Evolutionary conservation across 2,329 filamentous ascomycete genomes (phyloP), one percentile per base, ranked within the genome.

Genomic region (Xylariaceae sp.): DNA sequence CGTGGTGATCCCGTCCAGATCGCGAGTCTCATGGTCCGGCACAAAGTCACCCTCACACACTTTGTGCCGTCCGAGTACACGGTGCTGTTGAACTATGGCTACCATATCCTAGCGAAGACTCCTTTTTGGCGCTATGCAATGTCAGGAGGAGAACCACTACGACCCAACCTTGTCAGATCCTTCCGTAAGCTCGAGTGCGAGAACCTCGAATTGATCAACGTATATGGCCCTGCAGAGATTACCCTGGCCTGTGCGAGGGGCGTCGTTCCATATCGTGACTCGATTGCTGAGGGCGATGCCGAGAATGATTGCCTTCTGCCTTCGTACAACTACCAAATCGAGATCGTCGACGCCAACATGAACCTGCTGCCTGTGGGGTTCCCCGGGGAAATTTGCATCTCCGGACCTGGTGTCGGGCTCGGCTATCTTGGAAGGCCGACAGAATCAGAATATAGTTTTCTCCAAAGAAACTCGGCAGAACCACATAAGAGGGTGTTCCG

Each of bases 311-410:
- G 35, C 25, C 51, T 51, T 4, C 42, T 25, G 12, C 34, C 50
- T 1, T 12, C 53, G 1, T 45, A 49, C 3, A 53, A 54, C 39
- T 52, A 52, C 20, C 3, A 12, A 1, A 42, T 62, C 16, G 72
- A 68, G 47, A 63, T 77, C 32, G 19, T 75, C 1, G 71, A 74
- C 48, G 48, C 62, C 4, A 25, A 69, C 1, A 50, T 60, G 16
- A 42, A 63, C 12, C 57, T 65, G 0, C 50, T 71, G 2, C 69
- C 73, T 1, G 33, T 61, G 8, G 71, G 71, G 0, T 48, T 69
- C 2, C 53, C 64, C 0, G 74, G 74, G 4, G 71, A 76, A 47
- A 60, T 76, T 5, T 60, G 38, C 22, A 60, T 76, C 22, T 67
- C 57, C 12, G 70, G 71, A 3, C 50, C 57, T 2, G 66, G 65